Evolutionary conservation across 1,284 basidiomycete species (phyloP).

Genomic region (Rhodotorula sp.): DNA sequence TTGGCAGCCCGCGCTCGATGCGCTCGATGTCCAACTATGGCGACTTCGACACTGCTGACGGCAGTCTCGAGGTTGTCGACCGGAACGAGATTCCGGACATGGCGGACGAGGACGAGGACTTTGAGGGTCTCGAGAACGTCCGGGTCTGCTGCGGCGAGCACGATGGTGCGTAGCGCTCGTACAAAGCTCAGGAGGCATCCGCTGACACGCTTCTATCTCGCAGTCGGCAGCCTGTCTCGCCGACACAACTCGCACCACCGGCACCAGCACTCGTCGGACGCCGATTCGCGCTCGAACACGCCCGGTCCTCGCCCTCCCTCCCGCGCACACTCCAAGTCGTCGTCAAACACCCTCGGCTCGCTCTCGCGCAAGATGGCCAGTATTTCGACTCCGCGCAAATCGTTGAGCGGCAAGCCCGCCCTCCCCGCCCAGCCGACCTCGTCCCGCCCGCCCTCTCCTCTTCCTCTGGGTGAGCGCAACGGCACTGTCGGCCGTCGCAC

Average conservation of each 20-base stretch:
- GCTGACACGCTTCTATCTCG: not conserved
- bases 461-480: slow-evolving; percentile 9
- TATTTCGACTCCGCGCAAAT: slow-evolving; percentile 1
- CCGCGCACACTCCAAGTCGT: slow-evolving; percentile 14
- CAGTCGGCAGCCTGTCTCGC: slow-evolving; percentile 35
- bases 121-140: slow-evolving; percentile 91
- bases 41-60: slow-evolving; percentile 58
- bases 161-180: slow-evolving; percentile 50
- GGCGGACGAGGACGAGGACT: slow-evolving; percentile 69
- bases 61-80: slow-evolving; percentile 61
- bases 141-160: slow-evolving; percentile 67
- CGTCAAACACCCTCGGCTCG: slow-evolving; percentile 10
- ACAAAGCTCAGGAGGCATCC: no score
- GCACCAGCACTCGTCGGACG: slow-evolving; percentile 12
- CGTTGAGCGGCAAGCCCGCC: not conserved
- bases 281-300: slow-evolving; percentile 10
- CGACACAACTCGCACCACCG: slow-evolving; percentile 25
- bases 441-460: slow-evolving; percentile 1
- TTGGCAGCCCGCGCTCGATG: slow-evolving; percentile 66
- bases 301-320: slow-evolving; percentile 5
- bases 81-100: slow-evolving; percentile 58
- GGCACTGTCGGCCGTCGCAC: not conserved
- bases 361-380: slow-evolving; percentile 21
- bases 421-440: not conserved
- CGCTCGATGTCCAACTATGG: slow-evolving; percentile 52